Percentiles rank a stretch among this genome's conserved stretches.
Conservation (phyloP, 768 basidiomycete genomes). For the Boletus reticulatus region DNA sequence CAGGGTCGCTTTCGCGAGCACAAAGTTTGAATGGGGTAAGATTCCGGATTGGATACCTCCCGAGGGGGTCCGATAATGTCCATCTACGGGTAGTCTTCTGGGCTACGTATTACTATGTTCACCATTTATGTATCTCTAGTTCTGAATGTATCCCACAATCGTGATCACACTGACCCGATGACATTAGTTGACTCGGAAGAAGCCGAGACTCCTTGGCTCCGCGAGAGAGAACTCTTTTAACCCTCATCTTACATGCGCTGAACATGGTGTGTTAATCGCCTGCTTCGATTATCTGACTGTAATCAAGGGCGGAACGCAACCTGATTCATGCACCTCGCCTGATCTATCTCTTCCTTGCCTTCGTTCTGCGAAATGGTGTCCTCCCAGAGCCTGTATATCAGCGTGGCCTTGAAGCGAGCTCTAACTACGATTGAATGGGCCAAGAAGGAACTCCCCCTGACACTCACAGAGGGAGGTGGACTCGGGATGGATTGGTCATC, state of each 20-base stretch:
- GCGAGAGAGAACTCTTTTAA: too few species aligned
- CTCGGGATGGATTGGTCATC: too few species aligned
- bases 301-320: constrained; percentile 44
- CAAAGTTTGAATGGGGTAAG: constrained; percentile 65
- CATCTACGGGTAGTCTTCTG: neutral
- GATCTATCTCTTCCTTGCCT: too few species aligned
- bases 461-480: too few species aligned
- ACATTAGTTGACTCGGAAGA: too few species aligned
- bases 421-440: too few species aligned
- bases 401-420: too few species aligned
- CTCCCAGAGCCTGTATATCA: too few species aligned
- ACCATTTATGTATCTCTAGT: constrained; percentile 5
- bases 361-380: too few species aligned
- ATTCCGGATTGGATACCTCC: constrained; percentile 79
- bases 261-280: constrained; percentile 44
- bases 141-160: neutral
- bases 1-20: constrained; percentile 51
- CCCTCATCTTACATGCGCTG: constrained; percentile 64
- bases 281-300: neutral
- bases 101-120: neutral
- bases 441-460: too few species aligned
- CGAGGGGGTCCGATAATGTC: constrained; percentile 47
- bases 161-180: too few species aligned
- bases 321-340: constrained; percentile 49
- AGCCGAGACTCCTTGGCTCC: too few species aligned